Evolutionary conservation across 192 early-diverging fungal species (phyloP).

Genomic region (Coemansia sp.): DNA sequence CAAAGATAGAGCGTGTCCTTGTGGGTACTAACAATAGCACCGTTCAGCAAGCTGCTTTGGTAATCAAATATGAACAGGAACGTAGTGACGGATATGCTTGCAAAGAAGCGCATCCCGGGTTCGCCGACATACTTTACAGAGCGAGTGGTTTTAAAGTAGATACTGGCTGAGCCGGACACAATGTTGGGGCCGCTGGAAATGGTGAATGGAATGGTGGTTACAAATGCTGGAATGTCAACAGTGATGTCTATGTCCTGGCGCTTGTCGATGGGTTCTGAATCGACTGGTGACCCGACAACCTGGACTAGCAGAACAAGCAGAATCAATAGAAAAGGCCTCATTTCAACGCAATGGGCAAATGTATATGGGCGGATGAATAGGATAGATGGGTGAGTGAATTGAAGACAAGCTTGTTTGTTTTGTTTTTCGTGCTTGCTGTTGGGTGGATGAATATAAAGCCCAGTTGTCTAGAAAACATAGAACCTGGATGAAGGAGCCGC

Average conservation of each 20-base stretch:
- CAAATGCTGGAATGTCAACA: slow-evolving; percentile 22
- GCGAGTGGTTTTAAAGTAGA: slow-evolving; percentile 40
- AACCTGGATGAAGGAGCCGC: too few species aligned
- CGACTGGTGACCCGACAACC: not conserved
- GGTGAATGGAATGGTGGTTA: slow-evolving; percentile 32
- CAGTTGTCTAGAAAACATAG: too few species aligned
- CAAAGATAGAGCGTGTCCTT: slow-evolving; percentile 42
- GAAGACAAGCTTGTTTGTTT: too few species aligned
- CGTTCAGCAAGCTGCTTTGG: slow-evolving; percentile 3
- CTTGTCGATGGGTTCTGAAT: not conserved
- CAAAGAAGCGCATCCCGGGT: slow-evolving; percentile 23
- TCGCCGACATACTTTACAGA: slow-evolving; percentile 26
- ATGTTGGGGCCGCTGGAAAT: slow-evolving; percentile 14
- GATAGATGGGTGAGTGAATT: too few species aligned
- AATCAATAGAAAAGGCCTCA: not conserved
- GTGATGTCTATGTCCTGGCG: slow-evolving; percentile 20
- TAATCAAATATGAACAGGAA: slow-evolving; percentile 41
- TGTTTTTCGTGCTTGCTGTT: too few species aligned
- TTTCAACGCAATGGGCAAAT: not conserved
- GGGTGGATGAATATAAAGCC: too few species aligned
- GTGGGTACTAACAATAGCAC: slow-evolving; percentile 3
- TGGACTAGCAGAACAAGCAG: not conserved
- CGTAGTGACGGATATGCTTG: slow-evolving; percentile 29
- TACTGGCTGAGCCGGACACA: slow-evolving; percentile 23
- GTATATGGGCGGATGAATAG: too few species aligned